Conservation (phyloP, 2,329 filamentous ascomycete species). For the Aspergillus vadensis region DNA sequence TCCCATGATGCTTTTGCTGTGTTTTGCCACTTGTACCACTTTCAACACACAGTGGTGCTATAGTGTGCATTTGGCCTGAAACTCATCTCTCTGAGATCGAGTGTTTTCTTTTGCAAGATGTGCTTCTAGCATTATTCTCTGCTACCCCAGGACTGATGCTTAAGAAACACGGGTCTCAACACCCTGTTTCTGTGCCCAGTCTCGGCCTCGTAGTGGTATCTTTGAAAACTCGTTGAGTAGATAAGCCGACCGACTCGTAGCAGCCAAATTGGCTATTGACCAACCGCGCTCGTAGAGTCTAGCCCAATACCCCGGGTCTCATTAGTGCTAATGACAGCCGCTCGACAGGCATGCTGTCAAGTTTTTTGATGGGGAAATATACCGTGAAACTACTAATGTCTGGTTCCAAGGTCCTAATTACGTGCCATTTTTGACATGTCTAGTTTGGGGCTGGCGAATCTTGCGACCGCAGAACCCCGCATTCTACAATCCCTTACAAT, state of each 20-base stretch:
- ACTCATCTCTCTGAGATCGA: background rate
- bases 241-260: background rate
- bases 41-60: background rate
- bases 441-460: background rate
- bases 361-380: background rate
- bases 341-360: background rate
- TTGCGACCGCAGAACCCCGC: background rate
- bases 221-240: background rate
- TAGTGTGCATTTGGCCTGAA: constrained; percentile 4
- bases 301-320: background rate
- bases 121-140: background rate
- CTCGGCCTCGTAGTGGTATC: background rate
- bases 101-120: background rate
- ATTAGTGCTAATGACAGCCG: background rate
- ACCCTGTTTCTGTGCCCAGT: background rate
- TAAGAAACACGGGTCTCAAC: background rate
- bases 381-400: background rate
- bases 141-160: background rate
- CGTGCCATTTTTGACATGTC: too few relatives aligned
- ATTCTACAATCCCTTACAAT: background rate
- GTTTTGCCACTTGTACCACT: background rate
- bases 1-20: constrained; percentile 22
- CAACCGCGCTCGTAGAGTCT: background rate
- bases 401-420: background rate
- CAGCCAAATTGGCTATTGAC: background rate